Conservation (phyloP, 257 asterid species). For the Solanum medicagineum region DNA sequence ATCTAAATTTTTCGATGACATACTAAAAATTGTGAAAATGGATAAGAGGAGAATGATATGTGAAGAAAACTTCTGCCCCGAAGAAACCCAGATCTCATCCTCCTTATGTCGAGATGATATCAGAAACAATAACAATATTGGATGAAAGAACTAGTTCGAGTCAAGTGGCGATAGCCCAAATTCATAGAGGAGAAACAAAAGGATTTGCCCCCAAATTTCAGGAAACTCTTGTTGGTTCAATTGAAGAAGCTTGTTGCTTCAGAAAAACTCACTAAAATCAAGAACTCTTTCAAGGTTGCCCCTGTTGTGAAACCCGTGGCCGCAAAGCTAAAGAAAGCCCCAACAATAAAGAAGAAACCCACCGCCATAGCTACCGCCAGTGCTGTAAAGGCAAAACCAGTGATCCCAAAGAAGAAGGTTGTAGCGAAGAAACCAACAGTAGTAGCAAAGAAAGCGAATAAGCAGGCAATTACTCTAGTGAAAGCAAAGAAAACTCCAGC, state of each 20-base stretch:
- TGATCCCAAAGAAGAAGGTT: neutral
- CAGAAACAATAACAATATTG: conserved; percentile 37
- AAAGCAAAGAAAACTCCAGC: conserved; percentile 2
- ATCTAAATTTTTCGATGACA: too few species aligned
- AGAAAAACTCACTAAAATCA: conserved; percentile 38
- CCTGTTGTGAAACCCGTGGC: neutral
- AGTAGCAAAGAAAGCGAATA: conserved; percentile 4
- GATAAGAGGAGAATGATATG: neutral
- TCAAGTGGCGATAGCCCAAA: conserved; percentile 48
- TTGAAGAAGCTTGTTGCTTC: conserved; percentile 39
- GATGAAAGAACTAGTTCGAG: conserved; percentile 58
- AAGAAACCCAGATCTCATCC: conserved; percentile 40
- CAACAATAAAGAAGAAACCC: neutral
- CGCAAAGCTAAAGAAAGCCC: conserved; percentile 12
- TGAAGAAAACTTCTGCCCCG: conserved; percentile 27
- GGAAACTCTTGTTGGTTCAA: conserved; percentile 37
- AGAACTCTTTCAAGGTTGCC: conserved; percentile 38
- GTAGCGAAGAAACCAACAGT: conserved; percentile 1
- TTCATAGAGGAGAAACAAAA: conserved; percentile 52
- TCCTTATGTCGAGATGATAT: conserved; percentile 54
- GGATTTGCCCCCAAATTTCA: conserved; percentile 39
- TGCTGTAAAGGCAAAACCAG: conserved; percentile 20
- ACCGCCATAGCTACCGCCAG: neutral
- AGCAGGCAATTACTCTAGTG: neutral
- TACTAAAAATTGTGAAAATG: too few species aligned